phyloP scores from a whole-genome alignment of 2,329 filamentous ascomycete species.

The Lecanosticta acicola region DNA sequence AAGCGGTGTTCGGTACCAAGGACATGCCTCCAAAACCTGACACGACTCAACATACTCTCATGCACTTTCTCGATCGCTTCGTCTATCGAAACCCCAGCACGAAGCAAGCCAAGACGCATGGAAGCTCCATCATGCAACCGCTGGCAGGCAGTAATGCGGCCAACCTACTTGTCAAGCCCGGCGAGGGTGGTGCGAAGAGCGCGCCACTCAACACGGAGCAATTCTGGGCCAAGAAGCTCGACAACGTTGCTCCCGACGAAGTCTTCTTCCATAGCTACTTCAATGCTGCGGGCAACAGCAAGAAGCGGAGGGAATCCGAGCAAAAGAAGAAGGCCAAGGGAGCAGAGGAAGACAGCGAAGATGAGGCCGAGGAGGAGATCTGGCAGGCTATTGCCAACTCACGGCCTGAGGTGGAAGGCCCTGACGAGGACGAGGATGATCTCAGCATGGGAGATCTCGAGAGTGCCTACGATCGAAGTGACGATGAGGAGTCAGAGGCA shows the following conservation, averaged over 20 bases:
- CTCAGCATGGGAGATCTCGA: constrained; percentile 48
- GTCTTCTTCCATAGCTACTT: constrained; percentile 99
- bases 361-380: constrained; percentile 60
- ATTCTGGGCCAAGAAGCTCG: constrained; percentile 88
- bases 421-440: constrained; percentile 54
- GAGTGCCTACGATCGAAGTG: constrained; percentile 33
- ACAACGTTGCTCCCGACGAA: constrained; percentile 83
- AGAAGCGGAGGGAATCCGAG: constrained; percentile 53
- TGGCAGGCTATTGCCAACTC: constrained; percentile 86
- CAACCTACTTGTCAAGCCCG: constrained; percentile 57
- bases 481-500: constrained; percentile 43
- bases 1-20: constrained; percentile 62
- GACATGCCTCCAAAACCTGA: constrained; percentile 82
- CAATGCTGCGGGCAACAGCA: constrained; percentile 55
- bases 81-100: constrained; percentile 93
- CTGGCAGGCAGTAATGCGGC: constrained; percentile 59
- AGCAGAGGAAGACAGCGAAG: constrained; percentile 40
- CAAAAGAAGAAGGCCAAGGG: constrained; percentile 46
- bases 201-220: constrained; percentile 74
- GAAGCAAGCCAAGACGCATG: constrained; percentile 56
- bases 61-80: constrained; percentile 95
- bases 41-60: constrained; percentile 80
- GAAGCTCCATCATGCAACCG: constrained; percentile 94
- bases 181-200: constrained; percentile 34
- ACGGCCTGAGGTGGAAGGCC: constrained; percentile 67